Base-by-base conservation (phyloP, 2,329 filamentous ascomycete genomes). In the Clonostachys byssicola region DNA sequence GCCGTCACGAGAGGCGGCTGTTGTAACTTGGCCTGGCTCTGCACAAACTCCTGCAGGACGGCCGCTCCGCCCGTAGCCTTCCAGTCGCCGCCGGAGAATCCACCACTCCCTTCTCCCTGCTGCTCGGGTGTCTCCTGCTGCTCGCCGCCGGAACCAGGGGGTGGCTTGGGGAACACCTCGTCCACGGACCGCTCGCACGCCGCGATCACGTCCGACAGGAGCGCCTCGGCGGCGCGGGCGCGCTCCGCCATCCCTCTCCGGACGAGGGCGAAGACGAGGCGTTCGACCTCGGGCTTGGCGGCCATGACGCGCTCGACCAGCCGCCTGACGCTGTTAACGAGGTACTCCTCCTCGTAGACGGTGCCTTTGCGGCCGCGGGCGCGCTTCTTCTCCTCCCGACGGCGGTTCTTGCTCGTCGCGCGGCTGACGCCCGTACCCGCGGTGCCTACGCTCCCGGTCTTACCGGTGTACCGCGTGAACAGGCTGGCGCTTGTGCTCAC, bases 341-440 rank as follows among this genome's bases (percentile, higher is more conserved):
- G 80, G 65, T 99, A 99, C 66, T 97, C 94, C 62, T 97, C 92
- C 66, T 99, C 94, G 65, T 99, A 99, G 6, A 99, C 89, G 14
- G 89, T 96, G 12, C 94, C 94, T 73, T 97, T 97, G 65, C 96
- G 92, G 20, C 94, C 94, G 8, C 90, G 77, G 1, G 94, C 94
- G 14, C 92, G 83, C 78, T 99, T 99, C 65, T 95, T 84, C 74
- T 99, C 94, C 67, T 99, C 94, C 17, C 91, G 79, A 20, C 86
- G 78, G 45, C 91, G 83, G 61, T 95, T 96, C 74, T 94, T 95
- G 60, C 83, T 88, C 39, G 90, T 96, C 49, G 87, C 87, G 12
- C 91, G 80, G 44, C 84, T 88, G 3, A 87, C 84, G 33, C 83
- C 81, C 12, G 87, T 92, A 17, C 83, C 86, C 3, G 83, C 77